Base-by-base conservation (phyloP, 768 basidiomycete species). In the Suillus subaureus region DNA sequence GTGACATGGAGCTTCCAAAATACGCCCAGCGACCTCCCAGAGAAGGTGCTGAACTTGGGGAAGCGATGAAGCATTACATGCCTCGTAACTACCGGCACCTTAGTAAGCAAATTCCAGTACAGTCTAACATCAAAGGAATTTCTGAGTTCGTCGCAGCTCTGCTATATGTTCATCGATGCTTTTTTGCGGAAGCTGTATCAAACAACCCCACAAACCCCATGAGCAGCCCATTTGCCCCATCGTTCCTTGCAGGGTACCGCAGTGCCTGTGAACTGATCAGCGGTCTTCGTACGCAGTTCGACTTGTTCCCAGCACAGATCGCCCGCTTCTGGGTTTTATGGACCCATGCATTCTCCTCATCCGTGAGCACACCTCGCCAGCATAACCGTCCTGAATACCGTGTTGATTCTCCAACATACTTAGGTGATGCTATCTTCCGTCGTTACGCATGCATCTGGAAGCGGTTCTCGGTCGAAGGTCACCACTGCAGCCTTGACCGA, bases 361-460 rank as follows among this genome's bases (percentile, higher is more conserved):
- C 88, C 66, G 89, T 89, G 68, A 62, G 85, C 74, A 26, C 45
- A 63, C 68, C 12, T 35, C 39, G 65, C 12, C 54, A 37, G 51
- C 47, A 57, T 57, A 21, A 42, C 6, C 54, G 40, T 21, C 1
- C 15, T 33, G 64, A 39, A 66, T 60, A 61, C 61, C 63, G 31
- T 31, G 15, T 49, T 67, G 37, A 62, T 47, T 6, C 16, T 21
- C 64, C 26, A 57, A 51, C 18, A 43, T 42, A 65, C 8, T 68
- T 39, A 92, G 91, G 87, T 92, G 33, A 89, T 93, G 86, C 73
- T 93, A 47, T 85, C 89, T 13, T 89, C 91, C 11, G 85, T 93
- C n/a, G 89, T 90, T 1, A 92, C 89, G 15, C 88, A 89, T 62
- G 85, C 86, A 40, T 82, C 86, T 16, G 75, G 77, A 16, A 62